Evolutionary conservation across 352 stramenopile species (phyloP).

Genomic region (Phytophthora uliginosa): DNA sequence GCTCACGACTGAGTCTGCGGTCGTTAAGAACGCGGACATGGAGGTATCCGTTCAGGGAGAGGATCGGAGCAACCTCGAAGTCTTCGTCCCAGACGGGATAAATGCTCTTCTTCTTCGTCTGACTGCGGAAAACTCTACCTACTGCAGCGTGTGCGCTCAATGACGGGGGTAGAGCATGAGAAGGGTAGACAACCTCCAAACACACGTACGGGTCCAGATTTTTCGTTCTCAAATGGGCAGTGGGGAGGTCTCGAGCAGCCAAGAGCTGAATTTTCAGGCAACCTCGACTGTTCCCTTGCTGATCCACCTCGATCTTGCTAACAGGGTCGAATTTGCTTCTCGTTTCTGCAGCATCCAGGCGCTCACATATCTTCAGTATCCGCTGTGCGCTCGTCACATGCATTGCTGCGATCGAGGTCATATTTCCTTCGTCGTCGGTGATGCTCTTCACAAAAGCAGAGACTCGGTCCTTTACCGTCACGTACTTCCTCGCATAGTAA

Average conservation of each 20-base stretch:
- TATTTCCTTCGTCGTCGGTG: constrained; percentile 14
- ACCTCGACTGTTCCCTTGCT: constrained; percentile 57
- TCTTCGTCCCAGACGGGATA: constrained; percentile 87
- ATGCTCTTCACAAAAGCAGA: constrained; percentile 27
- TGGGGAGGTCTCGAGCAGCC: constrained; percentile 65
- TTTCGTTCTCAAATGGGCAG: constrained; percentile 71
- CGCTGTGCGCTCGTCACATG: constrained; percentile 47
- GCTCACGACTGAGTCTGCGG: constrained; percentile 69
- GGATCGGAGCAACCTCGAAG: constrained; percentile 70
- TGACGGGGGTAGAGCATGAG: constrained; percentile 26
- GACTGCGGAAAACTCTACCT: constrained; percentile 55
- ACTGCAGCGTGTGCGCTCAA: constrained; percentile 10
- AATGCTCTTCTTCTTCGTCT: constrained; percentile 78
- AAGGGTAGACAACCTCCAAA: constrained; percentile 72
- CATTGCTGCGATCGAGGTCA: constrained; percentile 11
- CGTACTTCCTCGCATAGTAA: constrained; percentile 58
- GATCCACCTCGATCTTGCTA: constrained; percentile 75
- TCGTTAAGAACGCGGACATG: constrained; percentile 79
- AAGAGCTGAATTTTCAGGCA: constrained; percentile 65
- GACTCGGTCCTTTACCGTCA: constrained; percentile 45
- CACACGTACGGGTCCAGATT: constrained; percentile 79
- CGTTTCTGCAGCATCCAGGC: constrained; percentile 50
- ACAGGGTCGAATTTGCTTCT: constrained; percentile 60
- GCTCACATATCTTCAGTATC: constrained; percentile 70
- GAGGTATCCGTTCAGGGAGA: constrained; percentile 76